Base-by-base conservation (phyloP, 2,329 filamentous ascomycete species). In the Teratosphaeria epicoccoides region DNA sequence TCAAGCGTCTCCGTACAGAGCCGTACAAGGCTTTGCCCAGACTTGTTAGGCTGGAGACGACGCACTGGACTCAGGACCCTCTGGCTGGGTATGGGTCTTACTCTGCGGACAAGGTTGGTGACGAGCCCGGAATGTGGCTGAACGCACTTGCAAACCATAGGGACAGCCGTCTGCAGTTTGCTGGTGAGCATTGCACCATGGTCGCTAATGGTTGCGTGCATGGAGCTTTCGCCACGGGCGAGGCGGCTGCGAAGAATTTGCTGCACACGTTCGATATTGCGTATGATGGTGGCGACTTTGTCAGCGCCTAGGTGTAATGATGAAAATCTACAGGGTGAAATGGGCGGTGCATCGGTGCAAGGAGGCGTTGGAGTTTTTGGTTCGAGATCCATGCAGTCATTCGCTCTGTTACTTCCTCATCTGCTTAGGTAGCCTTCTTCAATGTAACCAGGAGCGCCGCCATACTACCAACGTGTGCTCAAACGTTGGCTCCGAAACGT, bases 21-120 rank as follows among this genome's bases (percentile, higher is more conserved):
- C 70, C 70, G 0, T 71, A 72, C 61, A 72, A 71, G 53, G 69
- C 70, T 40, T 63, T 73, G 20, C 70, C 70, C 2, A 61, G 60
- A 4, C 61, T 71, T 24, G 50, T 70, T 47, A 65, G 66, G 58
- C 62, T 73, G 53, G 70, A 73, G 60, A 70, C 69, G 23, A 73
- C 71, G 28, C 68, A 71, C 56, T 73, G 71, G 71, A 71, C 70
- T 2, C 68, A 69, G 53, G 71, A 73, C 57, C 66, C 69, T 4
- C 61, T 71, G 48, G 70, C 71, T 22, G 71, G 71, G n/a, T 72
- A 66, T 49, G 71, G 71, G 24, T 64, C 63, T 29, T 73, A 73
- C 55, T 69, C 68, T n/a, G 70, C 70, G 20, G 71, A 73, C 55
- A 73, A 73, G 53, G 68, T 68, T n/a, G 70, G 69, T 5, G 70